Conservation (phyloP, 2,329 filamentous ascomycete genomes). For the Ophiocordyceps robertsii region DNA sequence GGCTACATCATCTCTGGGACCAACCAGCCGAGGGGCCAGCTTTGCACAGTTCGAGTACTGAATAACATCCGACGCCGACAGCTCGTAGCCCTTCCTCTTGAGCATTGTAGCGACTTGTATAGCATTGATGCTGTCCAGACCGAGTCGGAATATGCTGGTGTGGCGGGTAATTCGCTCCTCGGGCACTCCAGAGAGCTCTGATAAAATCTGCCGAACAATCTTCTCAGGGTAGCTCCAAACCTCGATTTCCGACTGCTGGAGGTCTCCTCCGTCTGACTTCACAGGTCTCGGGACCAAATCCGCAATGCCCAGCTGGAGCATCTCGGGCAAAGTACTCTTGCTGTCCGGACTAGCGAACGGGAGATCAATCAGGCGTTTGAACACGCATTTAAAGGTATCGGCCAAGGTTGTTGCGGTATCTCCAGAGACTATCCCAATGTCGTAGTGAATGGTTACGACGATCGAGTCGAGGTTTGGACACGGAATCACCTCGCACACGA, state of each 20-base stretch:
- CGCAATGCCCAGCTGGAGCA: slow-evolving; percentile 7
- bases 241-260: slow-evolving; percentile 7
- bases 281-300: slow-evolving; percentile 9
- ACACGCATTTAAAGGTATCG: slow-evolving; percentile 16
- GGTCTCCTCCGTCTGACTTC: slow-evolving; percentile 4
- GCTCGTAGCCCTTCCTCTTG: slow-evolving; percentile 39
- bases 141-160: slow-evolving; percentile 76
- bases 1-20: background rate
- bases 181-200: slow-evolving; percentile 41
- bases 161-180: slow-evolving; percentile 35
- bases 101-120: slow-evolving; percentile 61
- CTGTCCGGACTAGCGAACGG: slow-evolving; percentile 13
- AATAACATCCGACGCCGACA: slow-evolving; percentile 63
- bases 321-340: slow-evolving; percentile 9
- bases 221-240: slow-evolving; percentile 38
- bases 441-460: slow-evolving; percentile 48
- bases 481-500: slow-evolving; percentile 65
- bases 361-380: slow-evolving; percentile 11
- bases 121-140: slow-evolving; percentile 81
- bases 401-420: slow-evolving; percentile 14
- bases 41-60: slow-evolving; percentile 38
- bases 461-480: slow-evolving; percentile 36
- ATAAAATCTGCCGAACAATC: slow-evolving; percentile 40
- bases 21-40: slow-evolving; percentile 17
- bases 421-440: slow-evolving; percentile 26